Evolutionary conservation across 208 protist genomes (phyloP).

Genomic region (Zelonia costaricensis): DNA sequence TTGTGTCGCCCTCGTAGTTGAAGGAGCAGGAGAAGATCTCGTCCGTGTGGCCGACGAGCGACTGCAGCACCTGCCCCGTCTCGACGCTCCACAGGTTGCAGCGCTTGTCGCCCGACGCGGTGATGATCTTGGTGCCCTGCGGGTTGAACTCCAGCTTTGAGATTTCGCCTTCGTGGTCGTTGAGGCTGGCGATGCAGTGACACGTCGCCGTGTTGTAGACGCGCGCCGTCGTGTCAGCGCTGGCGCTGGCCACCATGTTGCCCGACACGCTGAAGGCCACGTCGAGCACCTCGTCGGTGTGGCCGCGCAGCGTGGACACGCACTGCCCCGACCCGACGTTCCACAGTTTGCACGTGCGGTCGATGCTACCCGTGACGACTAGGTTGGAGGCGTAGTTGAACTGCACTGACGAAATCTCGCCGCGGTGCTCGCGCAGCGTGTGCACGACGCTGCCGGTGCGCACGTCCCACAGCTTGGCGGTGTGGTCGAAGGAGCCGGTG

Average conservation of each 20-base stretch:
- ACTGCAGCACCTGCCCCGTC: conserved; percentile 85
- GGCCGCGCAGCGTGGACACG: conserved; percentile 87
- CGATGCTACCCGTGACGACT: conserved; percentile 94
- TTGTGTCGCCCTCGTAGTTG: conserved; percentile 96
- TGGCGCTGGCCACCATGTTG: conserved; percentile 91
- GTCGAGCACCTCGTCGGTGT: conserved; percentile 95
- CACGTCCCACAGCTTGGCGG: conserved; percentile 94
- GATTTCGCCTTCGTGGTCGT: conserved; percentile 95
- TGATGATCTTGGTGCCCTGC: conserved; percentile 94
- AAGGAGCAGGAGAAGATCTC: conserved; percentile 97
- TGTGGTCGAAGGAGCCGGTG: conserved; percentile 96
- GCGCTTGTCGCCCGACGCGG: conserved; percentile 93
- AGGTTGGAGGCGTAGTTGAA: conserved; percentile 94
- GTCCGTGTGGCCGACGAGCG: conserved; percentile 94
- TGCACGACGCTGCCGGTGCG: conserved; percentile 81
- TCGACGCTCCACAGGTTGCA: conserved; percentile 94
- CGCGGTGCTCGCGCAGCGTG: conserved; percentile 91
- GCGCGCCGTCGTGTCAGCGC: conserved; percentile 93
- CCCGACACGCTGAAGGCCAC: conserved; percentile 91
- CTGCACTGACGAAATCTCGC: conserved; percentile 94
- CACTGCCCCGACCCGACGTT: conserved; percentile 90
- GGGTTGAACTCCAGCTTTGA: conserved; percentile 96
- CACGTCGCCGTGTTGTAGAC: conserved; percentile 93
- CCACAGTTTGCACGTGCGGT: conserved; percentile 96
- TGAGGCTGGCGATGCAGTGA: conserved; percentile 83